phyloP scores from a whole-genome alignment of 805 yeast genomes.

The Candida succiphila region DNA sequence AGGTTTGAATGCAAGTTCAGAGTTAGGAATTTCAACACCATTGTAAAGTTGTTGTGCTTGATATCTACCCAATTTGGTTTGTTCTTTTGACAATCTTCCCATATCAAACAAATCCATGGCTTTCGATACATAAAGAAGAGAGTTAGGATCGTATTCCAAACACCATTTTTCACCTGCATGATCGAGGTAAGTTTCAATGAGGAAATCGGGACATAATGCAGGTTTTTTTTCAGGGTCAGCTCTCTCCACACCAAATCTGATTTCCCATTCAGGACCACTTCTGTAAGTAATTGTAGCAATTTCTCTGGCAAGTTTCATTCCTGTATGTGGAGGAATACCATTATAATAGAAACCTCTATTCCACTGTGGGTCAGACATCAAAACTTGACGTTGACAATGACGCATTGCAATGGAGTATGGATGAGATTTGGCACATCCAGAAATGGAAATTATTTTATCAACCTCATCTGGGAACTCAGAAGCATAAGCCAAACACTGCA shows the following conservation, averaged over 20 bases:
- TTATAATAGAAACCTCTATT: conserved; percentile 76
- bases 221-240: conserved; percentile 73
- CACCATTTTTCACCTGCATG: conserved; percentile 95
- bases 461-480: conserved; percentile 75
- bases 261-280: conserved; percentile 97
- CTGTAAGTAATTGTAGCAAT: conserved; percentile 91
- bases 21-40: conserved; percentile 14
- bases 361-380: conserved; percentile 95
- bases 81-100: conserved; percentile 36
- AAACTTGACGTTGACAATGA: conserved; percentile 84
- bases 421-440: conserved; percentile 91
- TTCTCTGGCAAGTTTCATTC: conserved; percentile 90
- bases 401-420: conserved; percentile 92
- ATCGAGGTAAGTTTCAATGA: conserved; percentile 87
- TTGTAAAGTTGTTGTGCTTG: conserved; percentile 24
- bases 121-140: conserved; percentile 76
- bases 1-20: conserved; percentile 19
- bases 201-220: conserved; percentile 86
- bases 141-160: conserved; percentile 83
- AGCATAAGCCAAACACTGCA: conserved; percentile 88
- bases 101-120: conserved; percentile 94
- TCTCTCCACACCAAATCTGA: conserved; percentile 79
- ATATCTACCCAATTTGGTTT: conserved; percentile 31
- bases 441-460: conserved; percentile 63
- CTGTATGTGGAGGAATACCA: conserved; percentile 78